A percentile compares a stretch with the other conserved stretches of the same genome.
These are phyloP conservation scores for Tulasnella sp. DNA, from an alignment of 768 basidiomycete species.

Conservation along the genomic window DNA sequence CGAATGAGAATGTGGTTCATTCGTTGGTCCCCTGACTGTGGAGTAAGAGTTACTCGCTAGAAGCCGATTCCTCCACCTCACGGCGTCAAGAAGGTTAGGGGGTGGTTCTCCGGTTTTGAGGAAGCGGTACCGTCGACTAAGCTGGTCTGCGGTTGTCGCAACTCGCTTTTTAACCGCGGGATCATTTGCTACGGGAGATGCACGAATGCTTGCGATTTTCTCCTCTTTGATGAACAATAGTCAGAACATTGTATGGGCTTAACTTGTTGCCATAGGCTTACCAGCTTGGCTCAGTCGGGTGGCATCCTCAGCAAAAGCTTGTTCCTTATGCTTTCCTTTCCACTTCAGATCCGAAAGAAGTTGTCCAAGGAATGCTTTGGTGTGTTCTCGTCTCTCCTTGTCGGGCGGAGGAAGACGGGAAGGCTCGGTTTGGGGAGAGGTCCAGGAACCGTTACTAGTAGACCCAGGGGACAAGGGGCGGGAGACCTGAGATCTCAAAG, in stretches of 20 bases:
- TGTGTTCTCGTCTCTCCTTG: background rate
- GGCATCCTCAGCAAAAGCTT: background rate
- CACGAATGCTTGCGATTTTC: background rate
- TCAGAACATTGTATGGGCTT: background rate
- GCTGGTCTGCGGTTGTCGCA: conserved; percentile 4
- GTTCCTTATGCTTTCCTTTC: conserved; percentile 5
- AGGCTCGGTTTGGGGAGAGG: too few relatives aligned
- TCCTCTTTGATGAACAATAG: background rate
- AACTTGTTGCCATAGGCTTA: background rate
- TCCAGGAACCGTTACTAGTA: background rate
- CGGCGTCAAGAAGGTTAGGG: conserved; percentile 14
- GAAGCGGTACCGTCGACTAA: conserved; percentile 13
- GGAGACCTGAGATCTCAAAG: background rate
- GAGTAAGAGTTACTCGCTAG: background rate
- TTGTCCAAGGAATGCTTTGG: background rate
- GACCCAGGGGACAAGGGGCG: background rate
- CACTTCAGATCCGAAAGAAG: conserved; percentile 1
- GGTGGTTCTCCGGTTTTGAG: conserved; percentile 6
- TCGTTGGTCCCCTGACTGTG: background rate
- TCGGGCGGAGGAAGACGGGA: background rate
- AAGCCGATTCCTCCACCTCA: conserved; percentile 12
- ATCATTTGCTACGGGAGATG: background rate
- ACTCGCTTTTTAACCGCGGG: conserved; percentile 12
- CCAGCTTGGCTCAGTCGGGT: background rate
- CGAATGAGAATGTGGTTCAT: background rate